phyloP scores from a whole-genome alignment of 805 yeast genomes.

The Groenewaldozyma salmanticensis region DNA sequence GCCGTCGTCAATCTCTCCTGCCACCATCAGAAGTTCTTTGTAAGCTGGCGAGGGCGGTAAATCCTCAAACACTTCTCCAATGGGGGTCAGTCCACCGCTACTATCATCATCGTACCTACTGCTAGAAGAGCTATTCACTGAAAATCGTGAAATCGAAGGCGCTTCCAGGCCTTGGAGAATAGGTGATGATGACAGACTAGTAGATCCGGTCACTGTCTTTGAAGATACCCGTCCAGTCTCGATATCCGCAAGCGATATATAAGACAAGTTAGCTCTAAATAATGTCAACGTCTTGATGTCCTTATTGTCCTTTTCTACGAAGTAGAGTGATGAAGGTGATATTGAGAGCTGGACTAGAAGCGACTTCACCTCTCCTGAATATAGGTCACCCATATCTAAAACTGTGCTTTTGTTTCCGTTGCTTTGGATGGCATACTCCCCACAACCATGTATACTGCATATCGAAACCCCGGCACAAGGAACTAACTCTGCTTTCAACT shows the following conservation, averaged over 20 bases:
- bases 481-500: slow-evolving; percentile 8
- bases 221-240: not conserved
- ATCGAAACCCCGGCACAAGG: slow-evolving; percentile 10
- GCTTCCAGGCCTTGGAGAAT: not conserved
- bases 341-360: not conserved
- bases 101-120: slow-evolving; percentile 1
- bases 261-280: not conserved
- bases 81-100: not conserved
- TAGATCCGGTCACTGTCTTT: not conserved
- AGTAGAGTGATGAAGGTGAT: not conserved
- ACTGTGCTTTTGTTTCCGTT: not conserved
- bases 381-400: not conserved
- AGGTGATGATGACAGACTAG: too few relatives aligned
- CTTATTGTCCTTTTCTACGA: not conserved
- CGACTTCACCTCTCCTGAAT: not conserved
- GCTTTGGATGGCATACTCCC: not conserved
- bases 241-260: not conserved
- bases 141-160: not conserved
- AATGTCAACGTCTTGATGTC: too few relatives aligned
- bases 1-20: not conserved
- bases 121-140: not conserved
- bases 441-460: slow-evolving; percentile 9
- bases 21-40: slow-evolving; percentile 2
- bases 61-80: not conserved
- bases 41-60: slow-evolving; percentile 2